phyloP scores from a whole-genome alignment of 73 alveolate species.

The Loxodes magnus region DNA sequence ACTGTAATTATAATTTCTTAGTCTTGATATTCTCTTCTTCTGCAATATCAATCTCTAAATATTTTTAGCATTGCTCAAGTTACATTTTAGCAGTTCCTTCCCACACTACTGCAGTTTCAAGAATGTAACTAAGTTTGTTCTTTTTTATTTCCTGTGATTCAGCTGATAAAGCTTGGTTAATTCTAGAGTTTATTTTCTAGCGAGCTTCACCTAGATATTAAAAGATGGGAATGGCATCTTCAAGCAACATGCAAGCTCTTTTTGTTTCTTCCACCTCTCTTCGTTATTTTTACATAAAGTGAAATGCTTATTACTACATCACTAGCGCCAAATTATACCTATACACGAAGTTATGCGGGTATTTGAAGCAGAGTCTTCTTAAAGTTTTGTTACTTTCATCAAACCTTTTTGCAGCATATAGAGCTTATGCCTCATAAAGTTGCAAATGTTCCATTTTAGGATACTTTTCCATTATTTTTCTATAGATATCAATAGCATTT shows the following conservation, averaged over 20 bases:
- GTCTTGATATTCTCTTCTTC: too few species aligned
- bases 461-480: constrained; percentile 25
- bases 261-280: constrained; percentile 2
- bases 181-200: too few species aligned
- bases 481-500: constrained; percentile 28
- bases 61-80: too few species aligned
- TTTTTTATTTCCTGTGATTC: too few species aligned
- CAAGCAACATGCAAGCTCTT: not conserved
- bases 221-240: constrained; percentile 35
- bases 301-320: not conserved
- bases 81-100: too few species aligned
- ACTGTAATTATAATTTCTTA: too few species aligned
- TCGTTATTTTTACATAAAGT: not conserved
- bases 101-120: too few species aligned
- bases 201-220: constrained; percentile 54
- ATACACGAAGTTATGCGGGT: not conserved
- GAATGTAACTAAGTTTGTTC: too few species aligned
- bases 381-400: not conserved
- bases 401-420: not conserved
- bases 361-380: too few species aligned
- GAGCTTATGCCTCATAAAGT: constrained; percentile 1
- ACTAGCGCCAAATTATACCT: not conserved
- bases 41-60: too few species aligned
- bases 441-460: not conserved
- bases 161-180: too few species aligned